Evolutionary conservation across 2,329 filamentous ascomycete species (phyloP).

Genomic region (Aspergillus sp.): DNA sequence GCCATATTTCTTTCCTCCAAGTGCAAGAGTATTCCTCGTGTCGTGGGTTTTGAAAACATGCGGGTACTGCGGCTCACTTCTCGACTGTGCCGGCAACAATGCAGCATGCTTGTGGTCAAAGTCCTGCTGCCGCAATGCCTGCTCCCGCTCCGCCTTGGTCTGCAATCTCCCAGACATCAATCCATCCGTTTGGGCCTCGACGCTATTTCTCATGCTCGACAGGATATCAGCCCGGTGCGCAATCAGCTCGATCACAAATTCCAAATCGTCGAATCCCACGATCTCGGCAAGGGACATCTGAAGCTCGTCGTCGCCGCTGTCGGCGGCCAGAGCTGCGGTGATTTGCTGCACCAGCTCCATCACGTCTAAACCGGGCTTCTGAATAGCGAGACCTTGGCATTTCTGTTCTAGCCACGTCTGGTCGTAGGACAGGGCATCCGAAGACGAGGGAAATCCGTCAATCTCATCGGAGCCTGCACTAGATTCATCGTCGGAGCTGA

Average conservation of each 20-base stretch:
- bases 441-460: conserved; percentile 38
- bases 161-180: conserved; percentile 59
- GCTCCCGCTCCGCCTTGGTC: conserved; percentile 74
- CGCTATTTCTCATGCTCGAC: conserved; percentile 32
- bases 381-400: conserved; percentile 65
- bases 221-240: conserved; percentile 70
- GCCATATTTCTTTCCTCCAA: conserved; percentile 76
- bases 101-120: conserved; percentile 76
- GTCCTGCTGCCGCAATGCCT: conserved; percentile 72
- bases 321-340: conserved; percentile 68
- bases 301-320: conserved; percentile 76
- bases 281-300: conserved; percentile 88
- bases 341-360: conserved; percentile 77
- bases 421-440: conserved; percentile 46
- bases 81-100: conserved; percentile 69
- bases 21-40: conserved; percentile 81
- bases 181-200: conserved; percentile 43
- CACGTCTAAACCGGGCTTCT: conserved; percentile 65
- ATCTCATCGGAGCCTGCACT: conserved; percentile 64
- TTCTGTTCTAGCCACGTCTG: conserved; percentile 69
- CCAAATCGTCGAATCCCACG: conserved; percentile 88
- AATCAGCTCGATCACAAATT: conserved; percentile 90
- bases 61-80: conserved; percentile 75
- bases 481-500: conserved; percentile 70
- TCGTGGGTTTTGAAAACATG: conserved; percentile 86